Evolutionary conservation across 2,329 filamentous ascomycete species (phyloP).

Genomic region (Alternaria infectoria): DNA sequence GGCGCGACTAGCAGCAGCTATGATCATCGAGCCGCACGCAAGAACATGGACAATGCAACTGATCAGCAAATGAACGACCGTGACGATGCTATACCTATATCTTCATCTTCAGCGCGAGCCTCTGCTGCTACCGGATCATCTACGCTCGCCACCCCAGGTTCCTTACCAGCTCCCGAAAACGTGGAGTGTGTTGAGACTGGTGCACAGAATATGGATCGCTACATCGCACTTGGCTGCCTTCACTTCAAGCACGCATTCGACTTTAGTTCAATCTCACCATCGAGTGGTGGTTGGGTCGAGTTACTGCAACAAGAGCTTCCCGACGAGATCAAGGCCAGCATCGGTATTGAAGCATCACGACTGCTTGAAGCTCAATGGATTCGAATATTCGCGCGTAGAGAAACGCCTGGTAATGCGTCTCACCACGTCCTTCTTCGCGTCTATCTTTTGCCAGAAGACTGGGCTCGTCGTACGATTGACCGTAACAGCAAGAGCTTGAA

Average conservation of each 20-base stretch:
- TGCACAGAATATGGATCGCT: slow-evolving; percentile 31
- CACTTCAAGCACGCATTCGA: slow-evolving; percentile 20
- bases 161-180: slow-evolving; percentile 3
- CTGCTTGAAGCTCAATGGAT: slow-evolving; percentile 47
- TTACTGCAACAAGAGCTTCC: slow-evolving; percentile 24
- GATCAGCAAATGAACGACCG: background rate
- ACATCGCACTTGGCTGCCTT: slow-evolving; percentile 46
- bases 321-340: slow-evolving; percentile 26
- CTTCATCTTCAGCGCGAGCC: background rate
- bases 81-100: background rate
- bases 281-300: slow-evolving; percentile 31
- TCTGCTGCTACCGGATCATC: slow-evolving; percentile 6
- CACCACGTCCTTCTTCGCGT: slow-evolving; percentile 55
- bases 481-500: slow-evolving; percentile 56
- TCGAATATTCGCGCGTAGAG: slow-evolving; percentile 31
- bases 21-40: background rate
- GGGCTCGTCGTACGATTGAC: slow-evolving; percentile 60
- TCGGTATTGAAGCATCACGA: slow-evolving; percentile 32
- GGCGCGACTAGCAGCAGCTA: background rate
- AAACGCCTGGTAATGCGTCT: background rate
- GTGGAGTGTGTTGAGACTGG: background rate
- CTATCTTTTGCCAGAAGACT: slow-evolving; percentile 71
- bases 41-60: background rate
- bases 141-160: slow-evolving; percentile 18
- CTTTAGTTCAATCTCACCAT: background rate